Evolutionary conservation across 805 yeast species (phyloP).

Genomic region (Candida dajiaensis): DNA sequence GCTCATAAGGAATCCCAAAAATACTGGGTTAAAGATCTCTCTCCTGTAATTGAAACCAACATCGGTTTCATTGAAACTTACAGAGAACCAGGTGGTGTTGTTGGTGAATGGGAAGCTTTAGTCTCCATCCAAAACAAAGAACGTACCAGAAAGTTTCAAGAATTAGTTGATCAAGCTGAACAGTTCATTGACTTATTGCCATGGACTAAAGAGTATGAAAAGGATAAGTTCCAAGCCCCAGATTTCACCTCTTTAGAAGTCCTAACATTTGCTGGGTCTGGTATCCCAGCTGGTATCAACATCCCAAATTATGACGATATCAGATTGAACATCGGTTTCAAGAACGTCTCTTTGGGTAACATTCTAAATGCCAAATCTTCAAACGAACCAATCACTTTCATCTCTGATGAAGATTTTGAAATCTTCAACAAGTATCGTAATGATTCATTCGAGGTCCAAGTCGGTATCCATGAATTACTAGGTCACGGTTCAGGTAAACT

Average conservation of each 20-base stretch:
- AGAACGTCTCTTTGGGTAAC: constrained; percentile 85
- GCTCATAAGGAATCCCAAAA: constrained; percentile 83
- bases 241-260: constrained; percentile 91
- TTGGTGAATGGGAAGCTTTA: constrained; percentile 92
- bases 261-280: constrained; percentile 82
- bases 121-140: constrained; percentile 89
- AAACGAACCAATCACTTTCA: constrained; percentile 63
- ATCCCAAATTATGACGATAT: constrained; percentile 92
- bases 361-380: constrained; percentile 71
- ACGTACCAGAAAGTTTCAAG: constrained; percentile 73
- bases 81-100: constrained; percentile 85
- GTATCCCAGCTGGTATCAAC: constrained; percentile 90
- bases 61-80: constrained; percentile 91
- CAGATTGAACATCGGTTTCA: constrained; percentile 76
- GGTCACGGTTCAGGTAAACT: constrained; percentile 93
- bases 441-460: constrained; percentile 88
- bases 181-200: constrained; percentile 63
- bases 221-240: constrained; percentile 84
- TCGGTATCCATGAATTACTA: constrained; percentile 84
- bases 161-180: constrained; percentile 62
- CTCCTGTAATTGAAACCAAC: constrained; percentile 74
- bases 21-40: constrained; percentile 81
- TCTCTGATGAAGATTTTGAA: constrained; percentile 45
- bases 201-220: constrained; percentile 72
- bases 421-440: constrained; percentile 65